Evolutionary conservation across 1,284 basidiomycete species (phyloP).

Genomic region (Tilletia caries): DNA sequence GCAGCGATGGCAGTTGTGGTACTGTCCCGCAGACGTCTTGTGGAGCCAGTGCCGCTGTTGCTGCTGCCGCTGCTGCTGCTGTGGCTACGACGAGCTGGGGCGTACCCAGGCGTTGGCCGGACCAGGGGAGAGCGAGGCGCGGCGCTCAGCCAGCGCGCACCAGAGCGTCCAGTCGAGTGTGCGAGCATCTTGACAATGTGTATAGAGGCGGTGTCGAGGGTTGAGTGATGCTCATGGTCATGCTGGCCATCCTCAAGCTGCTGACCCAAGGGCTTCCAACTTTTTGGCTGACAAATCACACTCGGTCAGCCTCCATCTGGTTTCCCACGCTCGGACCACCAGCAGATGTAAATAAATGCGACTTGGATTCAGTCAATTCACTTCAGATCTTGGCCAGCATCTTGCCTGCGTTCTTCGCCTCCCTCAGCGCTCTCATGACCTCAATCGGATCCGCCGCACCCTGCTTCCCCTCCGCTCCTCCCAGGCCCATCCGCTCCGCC

Average conservation of each 20-base stretch:
- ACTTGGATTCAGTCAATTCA: neutral
- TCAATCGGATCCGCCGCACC: constrained; percentile 58
- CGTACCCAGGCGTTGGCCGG: neutral
- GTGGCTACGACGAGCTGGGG: neutral
- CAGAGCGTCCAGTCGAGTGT: neutral
- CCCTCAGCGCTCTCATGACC: constrained; percentile 71
- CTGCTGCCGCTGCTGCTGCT: neutral
- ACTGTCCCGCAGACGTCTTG: neutral
- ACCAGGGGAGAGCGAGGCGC: neutral
- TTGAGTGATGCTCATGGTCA: too few relatives aligned
- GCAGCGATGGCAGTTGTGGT: neutral
- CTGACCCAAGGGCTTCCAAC: neutral
- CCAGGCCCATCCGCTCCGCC: constrained; percentile 52
- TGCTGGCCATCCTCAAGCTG: neutral
- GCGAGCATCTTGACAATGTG: neutral
- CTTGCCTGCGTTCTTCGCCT: constrained; percentile 68
- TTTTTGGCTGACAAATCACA: neutral
- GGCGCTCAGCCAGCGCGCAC: neutral
- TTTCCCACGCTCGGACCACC: neutral
- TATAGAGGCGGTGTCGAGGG: neutral
- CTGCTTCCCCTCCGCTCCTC: neutral
- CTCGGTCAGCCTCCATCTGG: neutral
- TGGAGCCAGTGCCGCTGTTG: too few relatives aligned
- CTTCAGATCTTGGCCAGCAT: constrained; percentile 36
- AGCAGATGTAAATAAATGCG: neutral